These are phyloP conservation scores for Rhizopus stolonifer DNA, from an alignment of 371 early-diverging fungal genomes.

Conservation along the genomic window DNA sequence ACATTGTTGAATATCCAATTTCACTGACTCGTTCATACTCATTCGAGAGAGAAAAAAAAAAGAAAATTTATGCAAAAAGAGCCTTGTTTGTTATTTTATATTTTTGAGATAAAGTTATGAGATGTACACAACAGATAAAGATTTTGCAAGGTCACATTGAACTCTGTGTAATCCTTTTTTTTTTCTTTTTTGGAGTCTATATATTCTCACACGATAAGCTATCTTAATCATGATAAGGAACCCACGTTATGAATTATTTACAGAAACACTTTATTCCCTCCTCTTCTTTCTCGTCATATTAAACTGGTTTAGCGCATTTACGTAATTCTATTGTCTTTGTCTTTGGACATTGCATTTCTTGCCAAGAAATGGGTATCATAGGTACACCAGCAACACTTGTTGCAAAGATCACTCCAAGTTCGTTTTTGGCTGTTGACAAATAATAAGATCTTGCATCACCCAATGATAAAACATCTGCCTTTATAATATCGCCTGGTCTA, in stretches of 20 bases:
- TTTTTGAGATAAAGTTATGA: no score
- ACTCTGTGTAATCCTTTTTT: no score
- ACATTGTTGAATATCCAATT: neutral
- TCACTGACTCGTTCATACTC: neutral
- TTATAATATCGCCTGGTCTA: slow-evolving; percentile 93
- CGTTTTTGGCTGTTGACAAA: slow-evolving; percentile 91
- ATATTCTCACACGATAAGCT: no score
- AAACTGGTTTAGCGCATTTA: slow-evolving; percentile 90
- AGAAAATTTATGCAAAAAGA: no score
- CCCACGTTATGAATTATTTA: no score
- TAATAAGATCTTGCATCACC: slow-evolving; percentile 91
- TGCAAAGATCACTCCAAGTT: slow-evolving; percentile 93
- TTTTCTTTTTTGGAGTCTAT: no score
- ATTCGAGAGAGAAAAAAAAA: neutral
- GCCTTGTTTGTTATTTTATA: no score
- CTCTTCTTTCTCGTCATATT: neutral
- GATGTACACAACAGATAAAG: no score
- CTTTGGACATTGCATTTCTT: slow-evolving; percentile 95
- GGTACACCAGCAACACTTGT: slow-evolving; percentile 85
- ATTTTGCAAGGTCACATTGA: no score
- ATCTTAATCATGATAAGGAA: no score
- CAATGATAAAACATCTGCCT: slow-evolving; percentile 86
- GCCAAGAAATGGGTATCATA: slow-evolving; percentile 96
- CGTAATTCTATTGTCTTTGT: slow-evolving; percentile 83
- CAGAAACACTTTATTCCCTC: no score